Base-by-base conservation (phyloP, 1,284 basidiomycete species). In the Trichosporon coremiiforme region DNA sequence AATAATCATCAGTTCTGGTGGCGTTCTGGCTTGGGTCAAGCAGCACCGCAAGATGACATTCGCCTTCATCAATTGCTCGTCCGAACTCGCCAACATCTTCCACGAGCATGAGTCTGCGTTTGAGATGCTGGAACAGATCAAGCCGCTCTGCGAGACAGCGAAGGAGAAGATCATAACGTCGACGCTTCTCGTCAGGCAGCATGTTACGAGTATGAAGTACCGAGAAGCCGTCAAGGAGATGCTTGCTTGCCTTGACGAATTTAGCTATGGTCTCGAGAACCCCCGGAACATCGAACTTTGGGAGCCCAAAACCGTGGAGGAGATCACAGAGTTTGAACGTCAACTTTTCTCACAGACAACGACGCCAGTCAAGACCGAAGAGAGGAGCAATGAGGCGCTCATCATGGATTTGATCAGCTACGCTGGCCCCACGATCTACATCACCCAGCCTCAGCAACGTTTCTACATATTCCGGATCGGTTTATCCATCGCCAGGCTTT, bases 341-440 rank as follows among this genome's bases (percentile, higher is more conserved):
- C 67, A 45, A 12, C 50, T 36, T 20, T 70, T 41, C 41, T 47
- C 65, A 5, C 29, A 55, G 17, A 53, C 68, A 0, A 55, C 57
- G 31, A 4, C 33, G 17, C 57, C 57, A 4, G 17, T 33, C 29
- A 62, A 62, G 57, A 15, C 53, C 17, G 45, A 36, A 1, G 74
- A 71, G 20, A 68, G 72, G 17, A 70, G 74, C 31, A 64, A 69
- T 2, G 66, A 62, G 9, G 69, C 72, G 10, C 70, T 76, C n/a
- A 73, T 76, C 35, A 74, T 74, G 68, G 68, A 72, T 5, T 31
- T 79, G 15, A 69, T 79, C 10, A 69, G 73, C 69, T 74, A 74
- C 45, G 78, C 76, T 31, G 78, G 77, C 1, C 71, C 78, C 0
- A 75, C 75, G 1, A 70, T 78, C 4, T 79, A 74, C 68, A 71